Conservation (phyloP, 2,329 filamentous ascomycete species). For the Aspergillus phoenicis region DNA sequence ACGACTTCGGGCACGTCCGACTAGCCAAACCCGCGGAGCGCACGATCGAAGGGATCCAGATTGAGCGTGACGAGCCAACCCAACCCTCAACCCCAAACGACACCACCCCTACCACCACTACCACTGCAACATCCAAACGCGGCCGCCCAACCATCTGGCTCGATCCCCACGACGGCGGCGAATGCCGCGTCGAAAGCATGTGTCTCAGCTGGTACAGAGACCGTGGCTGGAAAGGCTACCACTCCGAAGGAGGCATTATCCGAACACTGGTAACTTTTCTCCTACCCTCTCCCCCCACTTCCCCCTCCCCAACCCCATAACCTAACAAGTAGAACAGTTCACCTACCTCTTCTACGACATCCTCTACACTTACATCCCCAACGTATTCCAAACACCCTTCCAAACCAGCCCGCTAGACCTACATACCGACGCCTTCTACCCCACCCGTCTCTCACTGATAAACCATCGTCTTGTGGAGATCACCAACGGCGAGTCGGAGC, state of each 20-base stretch:
- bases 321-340: conserved; percentile 48
- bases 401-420: conserved; percentile 93
- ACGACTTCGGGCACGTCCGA: conserved; percentile 86
- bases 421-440: conserved; percentile 89
- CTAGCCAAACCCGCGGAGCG: conserved; percentile 76
- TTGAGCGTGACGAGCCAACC: conserved; percentile 61
- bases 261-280: conserved; percentile 66
- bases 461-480: conserved; percentile 85
- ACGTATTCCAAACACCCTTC: conserved; percentile 94
- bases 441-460: conserved; percentile 82
- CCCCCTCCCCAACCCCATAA: not conserved
- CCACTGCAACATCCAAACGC: conserved; percentile 24
- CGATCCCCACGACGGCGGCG: conserved; percentile 69
- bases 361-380: conserved; percentile 88
- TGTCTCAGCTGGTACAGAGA: conserved; percentile 82
- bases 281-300: not conserved
- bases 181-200: conserved; percentile 92
- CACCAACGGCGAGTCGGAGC: conserved; percentile 73
- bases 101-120: no score
- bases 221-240: conserved; percentile 91
- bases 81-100: not conserved
- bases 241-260: conserved; percentile 87
- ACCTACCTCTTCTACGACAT: conserved; percentile 92
- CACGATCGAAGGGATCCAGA: conserved; percentile 73
- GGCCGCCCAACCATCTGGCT: conserved; percentile 76